Evolutionary conservation across 2,329 filamentous ascomycete species (phyloP).

Genomic region (Talaromyces piceae): DNA sequence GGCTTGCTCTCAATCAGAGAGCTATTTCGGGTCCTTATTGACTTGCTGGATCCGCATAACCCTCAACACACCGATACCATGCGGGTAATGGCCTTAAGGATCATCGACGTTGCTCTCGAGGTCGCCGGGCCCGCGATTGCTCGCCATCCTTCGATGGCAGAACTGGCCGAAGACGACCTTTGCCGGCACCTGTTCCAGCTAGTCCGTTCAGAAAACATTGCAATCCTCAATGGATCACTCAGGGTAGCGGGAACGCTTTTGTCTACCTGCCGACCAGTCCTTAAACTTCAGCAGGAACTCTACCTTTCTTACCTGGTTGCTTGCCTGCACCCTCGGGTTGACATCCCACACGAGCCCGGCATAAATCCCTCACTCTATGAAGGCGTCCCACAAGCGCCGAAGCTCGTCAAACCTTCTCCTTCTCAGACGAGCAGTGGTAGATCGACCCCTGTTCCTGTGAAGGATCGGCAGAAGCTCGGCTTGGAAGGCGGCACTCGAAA

Average conservation of each 20-base stretch:
- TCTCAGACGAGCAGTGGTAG: conserved; percentile 72
- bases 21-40: conserved; percentile 86
- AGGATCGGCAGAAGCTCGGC: conserved; percentile 85
- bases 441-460: conserved; percentile 81
- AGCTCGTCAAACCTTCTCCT: conserved; percentile 70
- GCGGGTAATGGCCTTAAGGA: conserved; percentile 93
- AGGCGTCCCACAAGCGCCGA: conserved; percentile 85
- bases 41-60: conserved; percentile 88
- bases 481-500: conserved; percentile 86
- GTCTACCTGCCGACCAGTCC: conserved; percentile 78
- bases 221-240: conserved; percentile 84
- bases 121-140: conserved; percentile 93
- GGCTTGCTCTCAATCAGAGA: conserved; percentile 91
- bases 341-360: conserved; percentile 81
- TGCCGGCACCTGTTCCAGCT: conserved; percentile 95
- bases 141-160: conserved; percentile 78
- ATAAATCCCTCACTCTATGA: conserved; percentile 90
- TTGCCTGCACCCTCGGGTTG: conserved; percentile 86
- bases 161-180: conserved; percentile 82
- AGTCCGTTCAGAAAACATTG: conserved; percentile 92
- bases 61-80: conserved; percentile 88
- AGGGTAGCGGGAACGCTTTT: conserved; percentile 86
- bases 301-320: conserved; percentile 91
- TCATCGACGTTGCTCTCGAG: conserved; percentile 94
- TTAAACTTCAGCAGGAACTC: conserved; percentile 94